Evolutionary conservation across 2,329 filamentous ascomycete species (phyloP), one percentile per base, ranked within the genome.

Genomic region (Chrysoporthe cubensis): DNA sequence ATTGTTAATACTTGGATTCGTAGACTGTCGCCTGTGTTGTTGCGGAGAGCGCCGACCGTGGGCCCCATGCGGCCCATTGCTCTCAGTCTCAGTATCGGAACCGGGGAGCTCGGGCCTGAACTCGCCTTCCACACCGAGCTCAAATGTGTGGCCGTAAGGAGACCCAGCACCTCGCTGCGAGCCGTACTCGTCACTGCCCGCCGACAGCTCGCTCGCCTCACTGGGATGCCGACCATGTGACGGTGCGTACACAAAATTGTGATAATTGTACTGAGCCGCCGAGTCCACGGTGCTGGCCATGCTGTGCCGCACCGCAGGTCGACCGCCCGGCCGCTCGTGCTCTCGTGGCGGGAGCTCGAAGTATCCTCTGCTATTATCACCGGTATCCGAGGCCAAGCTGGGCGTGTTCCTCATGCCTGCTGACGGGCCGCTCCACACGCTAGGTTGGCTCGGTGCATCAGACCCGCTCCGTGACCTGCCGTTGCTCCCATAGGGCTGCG

Each of bases 191-290:
- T 75, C 74, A 56, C 78, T 79, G 54, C 79, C 79, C 4, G 77
- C 74, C 0, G 74, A 77, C 1, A 73, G 70, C 60, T 84, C 82
- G 56, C 83, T 85, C 5, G 79, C 77, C 69, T 82, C 79, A 73
- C 82, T 85, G 57, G 74, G 74, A 6, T 83, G 76, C 2, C 83
- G 80, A 58, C 77, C 75, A 64, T 83, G 82, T 3, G 37, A 34
- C 8, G 57, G 37, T 11, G 64, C 63, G 61, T 73, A 71, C 9
- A 66, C 66, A 58, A 72, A 72, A 3, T 71, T 66, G 14, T 67
- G 68, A 50, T 71, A 71, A 1, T 69, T 71, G 65, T 76, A 77
- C 37, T 60, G 57, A 4, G 72, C 73, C 16, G 73, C 75, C 2
- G 81, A 83, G 60, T 83, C 82, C 42, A 73, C 73, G 70, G 78